Base-by-base conservation (phyloP, 2,329 filamentous ascomycete species). In the Claviceps capensis region DNA sequence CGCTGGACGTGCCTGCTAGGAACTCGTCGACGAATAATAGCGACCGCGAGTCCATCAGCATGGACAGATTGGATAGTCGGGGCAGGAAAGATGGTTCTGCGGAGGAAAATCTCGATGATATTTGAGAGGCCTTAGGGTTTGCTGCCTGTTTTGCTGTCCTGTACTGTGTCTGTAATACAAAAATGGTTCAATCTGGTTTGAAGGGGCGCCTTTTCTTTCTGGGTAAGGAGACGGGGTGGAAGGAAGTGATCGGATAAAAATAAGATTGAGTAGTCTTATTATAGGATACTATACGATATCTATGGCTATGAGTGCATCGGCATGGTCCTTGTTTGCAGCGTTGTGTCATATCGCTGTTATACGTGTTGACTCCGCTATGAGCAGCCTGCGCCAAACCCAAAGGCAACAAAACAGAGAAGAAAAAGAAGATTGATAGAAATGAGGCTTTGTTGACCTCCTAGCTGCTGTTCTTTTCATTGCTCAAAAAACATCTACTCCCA, bases 1-100 rank as follows among this genome's bases (percentile, higher is more conserved):
- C 89, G 1, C 80, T 95, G 64, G 83, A 83, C 22, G 86, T 95
- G 82, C 78, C 80, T n/a, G 69, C 62, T 11, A 13, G 17, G 14
- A 34, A 46, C 4, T 14, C 48, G 6, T 23, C 44, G 52, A 66
- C 65, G 50, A 60, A 64, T 49, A 60, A 64, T 51, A 69, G 69
- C 52, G 71, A 52, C 22, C 47, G 65, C 56, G 74, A 76, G 55
- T 66, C 65, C 51, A 77, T 84, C 60, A 72, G 73, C 65, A 62
- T 85, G 69, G 77, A 82, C 56, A 78, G 71, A 38, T 65, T 85
- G 65, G 78, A 85, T 63, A 76, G 75, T 60, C 70, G 68, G 45
- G 81, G 81, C 46, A 81, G 73, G 71, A 77, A 70, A 68, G 53
- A 57, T 57, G 52, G 57, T 57, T 56, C 61, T 41, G 51, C 63